phyloP scores from a whole-genome alignment of 164 flowering plant species.

The Aristolochia contorta region DNA sequence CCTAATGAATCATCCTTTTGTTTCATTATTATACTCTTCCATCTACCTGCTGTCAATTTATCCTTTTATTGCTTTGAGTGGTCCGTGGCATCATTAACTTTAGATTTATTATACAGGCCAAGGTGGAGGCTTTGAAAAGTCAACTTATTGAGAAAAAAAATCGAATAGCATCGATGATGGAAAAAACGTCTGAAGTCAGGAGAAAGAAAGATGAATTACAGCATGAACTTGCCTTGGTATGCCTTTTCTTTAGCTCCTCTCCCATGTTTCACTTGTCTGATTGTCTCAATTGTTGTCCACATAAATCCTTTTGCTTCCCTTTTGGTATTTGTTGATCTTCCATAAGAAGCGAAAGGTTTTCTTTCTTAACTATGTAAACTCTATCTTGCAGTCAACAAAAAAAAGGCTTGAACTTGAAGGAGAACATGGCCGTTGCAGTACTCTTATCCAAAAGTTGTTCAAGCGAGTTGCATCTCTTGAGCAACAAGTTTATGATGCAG shows the following conservation, averaged over 20 bases:
- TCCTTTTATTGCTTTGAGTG: not conserved
- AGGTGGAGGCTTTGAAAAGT: constrained; percentile 34
- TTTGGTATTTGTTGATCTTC: not conserved
- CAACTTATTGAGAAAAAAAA: constrained; percentile 38
- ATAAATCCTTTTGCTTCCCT: not conserved
- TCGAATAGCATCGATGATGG: constrained; percentile 52
- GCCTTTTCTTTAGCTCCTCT: not conserved
- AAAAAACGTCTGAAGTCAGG: constrained; percentile 57
- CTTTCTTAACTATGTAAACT: not conserved
- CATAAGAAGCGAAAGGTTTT: not conserved
- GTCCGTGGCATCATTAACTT: constrained; percentile 1
- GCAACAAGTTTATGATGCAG: constrained; percentile 51
- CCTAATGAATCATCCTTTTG: not conserved
- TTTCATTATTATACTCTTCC: not conserved
- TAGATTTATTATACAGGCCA: constrained; percentile 33
- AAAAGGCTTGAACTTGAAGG: constrained; percentile 47
- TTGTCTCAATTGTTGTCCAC: too few species aligned
- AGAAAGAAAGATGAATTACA: constrained; percentile 54
- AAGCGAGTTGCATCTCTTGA: constrained; percentile 37
- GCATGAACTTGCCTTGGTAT: constrained; percentile 52
- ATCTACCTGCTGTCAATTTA: not conserved
- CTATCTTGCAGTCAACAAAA: constrained; percentile 41
- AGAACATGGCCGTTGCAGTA: constrained; percentile 28
- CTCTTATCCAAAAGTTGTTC: constrained; percentile 33
- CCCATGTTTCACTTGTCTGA: not conserved